These are phyloP conservation scores for Hepatocystis sp. DNA, from an alignment of 169 alveolate species.

Conservation along the genomic window DNA sequence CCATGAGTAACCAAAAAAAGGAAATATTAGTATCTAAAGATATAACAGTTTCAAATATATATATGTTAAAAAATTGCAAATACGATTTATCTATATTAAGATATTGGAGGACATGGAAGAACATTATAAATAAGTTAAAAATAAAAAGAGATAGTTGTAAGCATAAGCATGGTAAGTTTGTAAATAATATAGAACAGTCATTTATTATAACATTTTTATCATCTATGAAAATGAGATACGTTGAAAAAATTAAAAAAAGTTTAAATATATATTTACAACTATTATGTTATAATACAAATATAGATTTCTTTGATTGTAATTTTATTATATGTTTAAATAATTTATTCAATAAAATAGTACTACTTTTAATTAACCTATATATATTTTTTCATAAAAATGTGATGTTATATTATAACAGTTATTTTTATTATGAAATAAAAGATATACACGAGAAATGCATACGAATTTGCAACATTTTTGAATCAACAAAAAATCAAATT, in stretches of 20 bases:
- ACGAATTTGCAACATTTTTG: conserved; percentile 17
- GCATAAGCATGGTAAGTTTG: neutral
- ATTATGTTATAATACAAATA: conserved; percentile 16
- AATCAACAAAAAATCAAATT: conserved; percentile 48
- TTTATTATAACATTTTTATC: conserved; percentile 5
- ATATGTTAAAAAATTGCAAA: too few relatives aligned
- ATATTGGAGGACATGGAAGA: conserved; percentile 22
- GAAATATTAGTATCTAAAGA: conserved; percentile 5
- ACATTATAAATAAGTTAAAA: conserved; percentile 9
- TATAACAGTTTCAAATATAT: neutral
- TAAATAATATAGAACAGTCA: too few relatives aligned
- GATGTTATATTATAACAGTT: conserved; percentile 49
- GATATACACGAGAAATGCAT: conserved; percentile 9
- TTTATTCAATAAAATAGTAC: conserved; percentile 53
- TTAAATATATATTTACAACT: conserved; percentile 37
- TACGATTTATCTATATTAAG: conserved; percentile 17
- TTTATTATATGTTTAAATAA: conserved; percentile 60
- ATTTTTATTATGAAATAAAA: conserved; percentile 67
- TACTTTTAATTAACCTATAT: conserved; percentile 57
- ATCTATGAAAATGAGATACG: conserved; percentile 15
- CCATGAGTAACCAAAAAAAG: conserved; percentile 24
- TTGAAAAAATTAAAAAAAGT: conserved; percentile 29
- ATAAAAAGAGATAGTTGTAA: neutral
- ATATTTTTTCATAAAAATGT: conserved; percentile 37
- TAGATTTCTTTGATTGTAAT: conserved; percentile 70